A percentile compares a stretch with the other conserved stretches of the same genome.
These are phyloP conservation scores for Leccinum disarticulatum DNA, from an alignment of 768 basidiomycete genomes.

Conservation along the genomic window DNA sequence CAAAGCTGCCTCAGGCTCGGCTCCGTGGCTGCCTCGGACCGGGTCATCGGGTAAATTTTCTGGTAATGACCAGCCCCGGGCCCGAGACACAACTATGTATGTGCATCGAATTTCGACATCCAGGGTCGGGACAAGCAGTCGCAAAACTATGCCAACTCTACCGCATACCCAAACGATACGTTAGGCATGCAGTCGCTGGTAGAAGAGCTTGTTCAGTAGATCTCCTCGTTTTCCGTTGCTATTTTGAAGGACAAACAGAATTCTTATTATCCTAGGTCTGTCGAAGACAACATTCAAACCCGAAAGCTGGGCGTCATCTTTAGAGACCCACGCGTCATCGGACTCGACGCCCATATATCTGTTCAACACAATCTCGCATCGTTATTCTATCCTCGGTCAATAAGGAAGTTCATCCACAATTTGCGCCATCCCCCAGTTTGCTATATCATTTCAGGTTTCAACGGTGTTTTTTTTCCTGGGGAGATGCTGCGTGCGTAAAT, in stretches of 20 bases:
- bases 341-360: slow-evolving; percentile 42
- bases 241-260: not conserved
- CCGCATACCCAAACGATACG: not conserved
- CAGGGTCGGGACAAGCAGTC: not conserved
- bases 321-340: slow-evolving; percentile 51
- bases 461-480: slow-evolving; percentile 63
- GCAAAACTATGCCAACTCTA: not conserved
- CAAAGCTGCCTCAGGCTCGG: no score
- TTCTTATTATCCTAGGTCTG: slow-evolving; percentile 25
- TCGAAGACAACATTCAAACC: slow-evolving; percentile 30
- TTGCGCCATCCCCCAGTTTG: slow-evolving; percentile 58
- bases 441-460: slow-evolving; percentile 52
- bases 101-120: not conserved
- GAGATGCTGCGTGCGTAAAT: slow-evolving; percentile 70
- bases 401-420: slow-evolving; percentile 37
- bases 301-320: slow-evolving; percentile 54
- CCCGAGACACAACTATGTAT: not conserved
- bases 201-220: not conserved
- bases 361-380: slow-evolving; percentile 55
- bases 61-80: not conserved
- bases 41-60: no score
- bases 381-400: slow-evolving; percentile 13
- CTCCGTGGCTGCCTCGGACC: no score
- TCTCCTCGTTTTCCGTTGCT: not conserved
- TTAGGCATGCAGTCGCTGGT: slow-evolving; percentile 18